phyloP scores from a whole-genome alignment of 2,329 filamentous ascomycete genomes.

The Myriosclerotinia curreyana region DNA sequence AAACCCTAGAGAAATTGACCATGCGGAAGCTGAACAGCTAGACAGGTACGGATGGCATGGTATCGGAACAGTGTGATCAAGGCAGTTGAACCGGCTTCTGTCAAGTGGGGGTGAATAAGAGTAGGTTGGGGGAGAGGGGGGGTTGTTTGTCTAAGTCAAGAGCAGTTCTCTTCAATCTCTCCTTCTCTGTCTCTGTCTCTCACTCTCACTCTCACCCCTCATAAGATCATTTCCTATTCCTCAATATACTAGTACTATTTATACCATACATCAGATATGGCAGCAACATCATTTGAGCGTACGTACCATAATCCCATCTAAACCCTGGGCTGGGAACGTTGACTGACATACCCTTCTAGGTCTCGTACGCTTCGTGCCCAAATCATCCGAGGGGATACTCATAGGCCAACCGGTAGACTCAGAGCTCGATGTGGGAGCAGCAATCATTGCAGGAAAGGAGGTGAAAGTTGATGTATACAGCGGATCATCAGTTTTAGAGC shows the following conservation, averaged over 20 bases:
- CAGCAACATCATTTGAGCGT: constrained; percentile 31
- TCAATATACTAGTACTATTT: not conserved
- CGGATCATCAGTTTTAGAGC: constrained; percentile 54
- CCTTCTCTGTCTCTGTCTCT: not conserved
- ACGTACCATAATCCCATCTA: constrained; percentile 5
- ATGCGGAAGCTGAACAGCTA: not conserved
- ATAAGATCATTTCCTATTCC: not conserved
- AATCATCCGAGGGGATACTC: constrained; percentile 49
- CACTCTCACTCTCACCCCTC: not conserved
- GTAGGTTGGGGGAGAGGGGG: not conserved
- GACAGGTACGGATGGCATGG: not conserved
- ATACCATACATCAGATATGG: constrained; percentile 15
- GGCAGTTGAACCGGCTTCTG: constrained; percentile 1
- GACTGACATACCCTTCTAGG: constrained; percentile 41
- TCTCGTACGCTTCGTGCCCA: constrained; percentile 58
- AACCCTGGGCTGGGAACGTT: not conserved
- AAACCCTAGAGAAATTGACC: too few species aligned
- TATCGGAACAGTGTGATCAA: not conserved
- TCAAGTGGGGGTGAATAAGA: constrained; percentile 1
- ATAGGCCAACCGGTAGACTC: constrained; percentile 54
- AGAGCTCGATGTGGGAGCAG: constrained; percentile 55
- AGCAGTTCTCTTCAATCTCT: not conserved
- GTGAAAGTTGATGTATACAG: constrained; percentile 56
- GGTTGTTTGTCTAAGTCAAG: constrained; percentile 2
- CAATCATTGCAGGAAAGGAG: constrained; percentile 54